phyloP scores from a whole-genome alignment of 805 yeast genomes.

The Starmerella apis region DNA sequence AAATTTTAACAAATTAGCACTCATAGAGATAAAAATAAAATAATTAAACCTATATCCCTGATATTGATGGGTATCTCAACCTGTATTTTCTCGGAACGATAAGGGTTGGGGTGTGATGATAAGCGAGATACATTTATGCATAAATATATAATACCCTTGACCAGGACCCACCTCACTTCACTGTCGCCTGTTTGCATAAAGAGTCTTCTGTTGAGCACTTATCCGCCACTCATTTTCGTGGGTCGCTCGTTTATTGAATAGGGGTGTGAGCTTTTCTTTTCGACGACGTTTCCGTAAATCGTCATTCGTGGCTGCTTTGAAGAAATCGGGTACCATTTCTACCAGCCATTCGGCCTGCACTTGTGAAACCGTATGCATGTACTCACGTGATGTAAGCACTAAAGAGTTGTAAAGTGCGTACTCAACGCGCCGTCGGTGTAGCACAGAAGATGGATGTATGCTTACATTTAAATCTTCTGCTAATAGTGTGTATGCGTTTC shows the following conservation, averaged over 20 bases:
- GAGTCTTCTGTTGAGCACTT: constrained; percentile 34
- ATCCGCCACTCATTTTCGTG: constrained; percentile 70
- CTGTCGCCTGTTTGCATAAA: neutral
- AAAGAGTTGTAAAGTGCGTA: constrained; percentile 71
- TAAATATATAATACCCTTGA: neutral
- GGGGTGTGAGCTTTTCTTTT: constrained; percentile 60
- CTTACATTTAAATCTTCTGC: constrained; percentile 40
- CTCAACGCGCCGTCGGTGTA: constrained; percentile 62
- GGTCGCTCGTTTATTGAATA: constrained; percentile 49
- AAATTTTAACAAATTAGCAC: neutral
- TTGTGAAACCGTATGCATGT: constrained; percentile 67
- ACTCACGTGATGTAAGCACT: constrained; percentile 76
- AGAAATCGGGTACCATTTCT: constrained; percentile 70
- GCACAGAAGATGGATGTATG: constrained; percentile 76
- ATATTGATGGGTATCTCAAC: no score
- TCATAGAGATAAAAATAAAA: no score
- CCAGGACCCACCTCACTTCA: neutral
- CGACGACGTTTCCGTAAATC: constrained; percentile 37
- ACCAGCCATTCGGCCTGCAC: constrained; percentile 60
- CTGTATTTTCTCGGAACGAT: neutral
- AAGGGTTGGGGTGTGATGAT: neutral
- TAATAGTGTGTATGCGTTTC: constrained; percentile 30
- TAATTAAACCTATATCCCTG: no score
- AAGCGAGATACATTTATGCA: constrained; percentile 1
- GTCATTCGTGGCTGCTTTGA: constrained; percentile 23